Conservation (phyloP, 768 basidiomycete genomes). For the Tricholoma furcatifolium region DNA sequence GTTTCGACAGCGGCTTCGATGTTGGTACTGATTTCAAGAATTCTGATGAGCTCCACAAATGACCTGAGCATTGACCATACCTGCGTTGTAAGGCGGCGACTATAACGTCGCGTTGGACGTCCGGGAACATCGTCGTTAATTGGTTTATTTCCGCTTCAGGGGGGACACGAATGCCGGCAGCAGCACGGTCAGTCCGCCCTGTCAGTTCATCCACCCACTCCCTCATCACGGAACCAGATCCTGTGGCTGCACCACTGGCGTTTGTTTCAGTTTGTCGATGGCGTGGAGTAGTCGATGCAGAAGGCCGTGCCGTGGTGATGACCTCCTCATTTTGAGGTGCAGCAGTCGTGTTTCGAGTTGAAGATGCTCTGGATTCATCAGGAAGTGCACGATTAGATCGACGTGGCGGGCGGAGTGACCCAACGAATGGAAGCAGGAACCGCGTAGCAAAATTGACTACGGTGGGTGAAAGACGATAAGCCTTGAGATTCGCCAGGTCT, state of each 20-base stretch:
- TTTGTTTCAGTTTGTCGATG: slow-evolving; percentile 20
- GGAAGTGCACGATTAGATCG: slow-evolving; percentile 76
- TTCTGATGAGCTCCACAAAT: background rate
- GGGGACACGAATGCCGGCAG: slow-evolving; percentile 64
- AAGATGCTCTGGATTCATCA: slow-evolving; percentile 37
- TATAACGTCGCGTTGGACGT: slow-evolving; percentile 68
- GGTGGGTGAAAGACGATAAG: slow-evolving; percentile 70
- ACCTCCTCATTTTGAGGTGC: slow-evolving; percentile 51
- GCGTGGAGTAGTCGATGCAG: slow-evolving; percentile 21
- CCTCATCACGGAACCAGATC: slow-evolving; percentile 54
- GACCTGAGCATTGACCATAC: slow-evolving; percentile 39
- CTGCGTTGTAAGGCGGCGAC: slow-evolving; percentile 80
- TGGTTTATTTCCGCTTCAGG: slow-evolving; percentile 75
- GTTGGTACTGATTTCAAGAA: slow-evolving; percentile 50
- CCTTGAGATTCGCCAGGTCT: slow-evolving; percentile 75
- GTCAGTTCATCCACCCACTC: slow-evolving; percentile 84
- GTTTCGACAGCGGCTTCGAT: slow-evolving; percentile 83
- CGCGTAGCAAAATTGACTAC: slow-evolving; percentile 54
- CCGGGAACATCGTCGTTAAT: slow-evolving; percentile 81
- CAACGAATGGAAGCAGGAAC: slow-evolving; percentile 67
- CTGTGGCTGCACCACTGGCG: slow-evolving; percentile 24
- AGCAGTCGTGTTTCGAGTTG: slow-evolving; percentile 17
- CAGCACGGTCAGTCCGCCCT: slow-evolving; percentile 54
- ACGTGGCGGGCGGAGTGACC: slow-evolving; percentile 58
- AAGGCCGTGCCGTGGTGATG: slow-evolving; percentile 57